phyloP scores from a whole-genome alignment of 306 rosid species.

The Prunus mira region DNA sequence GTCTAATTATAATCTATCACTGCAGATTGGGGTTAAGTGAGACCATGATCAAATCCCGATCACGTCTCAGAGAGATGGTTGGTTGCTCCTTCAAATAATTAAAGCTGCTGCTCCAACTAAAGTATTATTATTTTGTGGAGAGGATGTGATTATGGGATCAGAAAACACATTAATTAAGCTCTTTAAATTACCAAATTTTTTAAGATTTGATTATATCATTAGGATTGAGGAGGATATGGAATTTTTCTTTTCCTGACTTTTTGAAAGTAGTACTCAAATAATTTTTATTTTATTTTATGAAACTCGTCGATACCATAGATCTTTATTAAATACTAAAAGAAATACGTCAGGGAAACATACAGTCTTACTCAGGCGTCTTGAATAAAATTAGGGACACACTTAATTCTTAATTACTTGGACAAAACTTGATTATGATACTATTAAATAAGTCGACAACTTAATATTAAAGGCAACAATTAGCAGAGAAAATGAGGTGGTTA shows the following conservation, averaged over 20 bases:
- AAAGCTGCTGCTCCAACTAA: background rate
- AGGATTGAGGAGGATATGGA: too few species aligned
- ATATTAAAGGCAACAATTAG: background rate
- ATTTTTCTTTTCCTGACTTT: too few species aligned
- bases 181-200: too few species aligned
- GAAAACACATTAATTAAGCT: background rate
- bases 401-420: too few species aligned
- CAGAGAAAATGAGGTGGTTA: background rate
- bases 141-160: background rate
- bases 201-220: background rate
- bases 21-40: background rate
- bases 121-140: background rate
- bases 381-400: too few species aligned
- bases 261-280: too few species aligned
- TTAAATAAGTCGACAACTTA: background rate
- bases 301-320: too few species aligned
- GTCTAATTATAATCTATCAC: background rate
- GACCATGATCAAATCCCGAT: constrained; percentile 11
- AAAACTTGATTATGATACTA: too few species aligned
- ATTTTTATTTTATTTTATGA: too few species aligned
- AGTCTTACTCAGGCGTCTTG: rapidly evolving
- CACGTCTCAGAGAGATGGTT: background rate
- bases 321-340: too few species aligned
- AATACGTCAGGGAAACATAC: too few species aligned
- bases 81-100: background rate